A percentile compares a stretch with the other conserved stretches of the same genome.
These are phyloP conservation scores for Botrytis medusae DNA, from an alignment of 2,329 filamentous ascomycete genomes.

Conservation along the genomic window DNA sequence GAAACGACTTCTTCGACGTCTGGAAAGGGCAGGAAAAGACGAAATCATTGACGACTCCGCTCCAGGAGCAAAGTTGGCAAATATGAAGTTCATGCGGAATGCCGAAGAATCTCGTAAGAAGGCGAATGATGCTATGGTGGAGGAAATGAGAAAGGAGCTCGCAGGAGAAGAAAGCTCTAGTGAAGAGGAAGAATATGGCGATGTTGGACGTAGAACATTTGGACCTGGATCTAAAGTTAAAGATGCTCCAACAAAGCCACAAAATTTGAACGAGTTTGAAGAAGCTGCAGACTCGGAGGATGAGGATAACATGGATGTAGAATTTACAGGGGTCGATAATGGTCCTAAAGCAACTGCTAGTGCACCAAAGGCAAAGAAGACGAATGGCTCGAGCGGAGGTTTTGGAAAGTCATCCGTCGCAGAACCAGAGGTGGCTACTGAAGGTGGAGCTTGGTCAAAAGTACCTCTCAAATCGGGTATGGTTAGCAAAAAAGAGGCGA, in stretches of 20 bases:
- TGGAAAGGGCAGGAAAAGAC: constrained; percentile 47
- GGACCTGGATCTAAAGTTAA: constrained; percentile 52
- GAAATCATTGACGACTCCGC: constrained; percentile 49
- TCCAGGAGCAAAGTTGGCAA: constrained; percentile 67
- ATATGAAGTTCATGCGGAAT: constrained; percentile 93
- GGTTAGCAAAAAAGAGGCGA: constrained; percentile 36
- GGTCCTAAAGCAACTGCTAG: constrained; percentile 6
- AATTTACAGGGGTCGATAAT: constrained; percentile 28
- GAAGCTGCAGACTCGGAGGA: constrained; percentile 54
- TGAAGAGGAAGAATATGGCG: constrained; percentile 53
- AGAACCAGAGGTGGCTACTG: constrained; percentile 24
- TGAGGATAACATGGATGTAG: constrained; percentile 41
- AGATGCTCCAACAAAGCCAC: constrained; percentile 38
- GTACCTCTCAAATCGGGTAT: constrained; percentile 29
- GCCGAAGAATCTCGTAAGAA: constrained; percentile 77
- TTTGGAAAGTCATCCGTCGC: not conserved
- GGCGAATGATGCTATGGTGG: constrained; percentile 75
- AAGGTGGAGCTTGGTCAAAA: constrained; percentile 41
- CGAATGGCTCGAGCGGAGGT: constrained; percentile 22
- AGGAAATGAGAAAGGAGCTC: constrained; percentile 69
- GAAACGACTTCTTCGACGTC: constrained; percentile 49
- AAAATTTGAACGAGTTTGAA: constrained; percentile 55
- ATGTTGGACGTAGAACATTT: constrained; percentile 70
- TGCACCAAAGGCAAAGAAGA: constrained; percentile 21
- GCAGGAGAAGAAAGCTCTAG: constrained; percentile 59